Percentiles rank a stretch among this genome's conserved stretches.
Evolutionary conservation across 2,329 filamentous ascomycete species (phyloP).

Genomic region (Fragosphaeria purpurea): DNA sequence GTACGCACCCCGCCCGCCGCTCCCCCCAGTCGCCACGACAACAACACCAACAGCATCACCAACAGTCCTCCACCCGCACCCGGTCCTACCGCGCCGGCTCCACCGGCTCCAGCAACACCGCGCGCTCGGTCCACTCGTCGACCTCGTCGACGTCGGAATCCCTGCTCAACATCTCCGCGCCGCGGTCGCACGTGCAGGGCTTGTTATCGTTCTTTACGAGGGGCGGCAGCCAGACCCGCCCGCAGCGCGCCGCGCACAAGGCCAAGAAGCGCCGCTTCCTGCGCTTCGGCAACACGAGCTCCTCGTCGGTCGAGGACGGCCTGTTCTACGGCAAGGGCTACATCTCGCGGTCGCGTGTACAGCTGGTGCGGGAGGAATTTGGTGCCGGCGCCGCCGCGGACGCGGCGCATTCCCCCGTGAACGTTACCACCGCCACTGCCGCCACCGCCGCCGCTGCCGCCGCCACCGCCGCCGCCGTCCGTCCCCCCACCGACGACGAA

Average conservation of each 20-base stretch:
- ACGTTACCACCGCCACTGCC: background rate
- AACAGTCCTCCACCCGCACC: conserved; percentile 2
- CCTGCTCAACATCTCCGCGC: conserved; percentile 24
- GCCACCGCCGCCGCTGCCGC: background rate
- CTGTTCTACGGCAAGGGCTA: conserved; percentile 46
- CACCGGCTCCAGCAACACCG: conserved; percentile 2
- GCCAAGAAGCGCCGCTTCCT: conserved; percentile 29
- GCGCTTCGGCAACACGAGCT: conserved; percentile 40
- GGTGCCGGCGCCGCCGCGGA: background rate
- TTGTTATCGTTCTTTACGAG: conserved; percentile 24
- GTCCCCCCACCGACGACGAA: conserved; percentile 32
- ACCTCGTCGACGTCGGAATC: conserved; percentile 25
- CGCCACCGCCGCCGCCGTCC: background rate
- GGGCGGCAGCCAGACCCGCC: conserved; percentile 6
- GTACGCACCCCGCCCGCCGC: too few relatives aligned
- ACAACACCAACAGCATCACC: conserved; percentile 1
- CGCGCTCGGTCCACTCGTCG: conserved; percentile 12
- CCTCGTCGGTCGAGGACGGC: conserved; percentile 46
- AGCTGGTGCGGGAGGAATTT: conserved; percentile 6
- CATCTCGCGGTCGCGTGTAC: conserved; percentile 17
- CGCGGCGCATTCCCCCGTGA: background rate
- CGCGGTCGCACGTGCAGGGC: conserved; percentile 18
- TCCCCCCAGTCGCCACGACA: too few relatives aligned
- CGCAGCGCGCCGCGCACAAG: conserved; percentile 3
- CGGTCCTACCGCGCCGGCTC: conserved; percentile 17